Base-by-base conservation (phyloP, 352 stramenopile genomes). In the Aphanomyces euteiches region DNA sequence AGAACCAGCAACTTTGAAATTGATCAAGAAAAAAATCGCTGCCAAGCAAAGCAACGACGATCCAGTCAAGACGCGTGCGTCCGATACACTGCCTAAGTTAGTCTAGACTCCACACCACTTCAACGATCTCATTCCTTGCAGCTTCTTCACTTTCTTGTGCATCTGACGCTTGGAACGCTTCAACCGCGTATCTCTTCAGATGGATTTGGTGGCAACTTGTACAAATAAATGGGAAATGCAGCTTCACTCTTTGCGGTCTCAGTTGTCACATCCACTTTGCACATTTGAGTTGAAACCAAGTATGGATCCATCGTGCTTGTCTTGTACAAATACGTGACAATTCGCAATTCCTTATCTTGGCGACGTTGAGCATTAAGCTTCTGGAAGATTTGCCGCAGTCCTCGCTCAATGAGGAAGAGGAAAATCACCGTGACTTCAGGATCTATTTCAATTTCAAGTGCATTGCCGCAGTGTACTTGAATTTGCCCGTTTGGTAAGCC, bases 261-360 rank as follows among this genome's bases (percentile, higher is more conserved):
- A 12, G 56, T n/a, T 10, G 8, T 45, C 45, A 63, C 47, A 13
- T 75, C 17, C 7, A 74, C 56, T 15, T 54, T 69, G 36, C 54
- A 60, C 19, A 85, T 79, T 38, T 78, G 82, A 8, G 70, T 73
- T 13, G 69, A 72, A 37, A 93, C 61, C 10, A 91, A 77, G 63
- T 90, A 82, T 41, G 78, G 81, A 28, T 67, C 74, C 7, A 82
- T 56, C 7, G 74, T 81, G 0, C 84, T 79, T 56, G 92, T 83
- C 53, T 76, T 78, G 77, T 93, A 93, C 54, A 93, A 66, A 66
- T 93, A 93, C 54, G 85, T 92, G 58, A 91, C 73, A 12, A 93
- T 84, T 21, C 83, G 80, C 48, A 81, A 88, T 8, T 67, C 60
- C 19, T 45, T 59, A 3, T 57, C 69, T 15, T 84, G 89, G 34